A percentile compares a stretch with the other conserved stretches of the same genome.
Evolutionary conservation across 2,329 filamentous ascomycete species (phyloP).

Genomic region (Ramularia collo-cygni): DNA sequence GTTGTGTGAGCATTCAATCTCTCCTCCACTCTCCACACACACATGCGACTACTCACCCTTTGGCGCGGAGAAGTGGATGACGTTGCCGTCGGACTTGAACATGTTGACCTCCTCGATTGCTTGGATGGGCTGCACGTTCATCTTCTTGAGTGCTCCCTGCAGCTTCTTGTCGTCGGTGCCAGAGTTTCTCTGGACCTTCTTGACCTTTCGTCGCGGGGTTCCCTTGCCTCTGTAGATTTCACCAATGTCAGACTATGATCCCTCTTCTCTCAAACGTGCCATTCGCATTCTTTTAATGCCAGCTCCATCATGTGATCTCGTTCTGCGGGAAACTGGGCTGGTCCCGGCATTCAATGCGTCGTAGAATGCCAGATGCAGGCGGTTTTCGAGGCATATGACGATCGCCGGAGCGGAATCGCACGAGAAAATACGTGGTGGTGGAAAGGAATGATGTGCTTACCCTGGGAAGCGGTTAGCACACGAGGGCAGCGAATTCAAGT

Average conservation of each 20-base stretch:
- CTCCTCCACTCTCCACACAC: neutral
- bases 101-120: constrained; percentile 99
- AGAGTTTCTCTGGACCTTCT: constrained; percentile 90
- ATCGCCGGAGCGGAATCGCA: neutral
- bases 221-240: constrained; percentile 74
- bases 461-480: constrained; percentile 26
- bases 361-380: too few relatives aligned
- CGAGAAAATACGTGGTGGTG: neutral
- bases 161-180: constrained; percentile 99
- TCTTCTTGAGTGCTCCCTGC: constrained; percentile 94
- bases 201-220: constrained; percentile 94
- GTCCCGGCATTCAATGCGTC: too few relatives aligned
- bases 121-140: constrained; percentile 99
- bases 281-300: neutral
- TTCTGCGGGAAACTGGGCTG: neutral
- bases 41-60: constrained; percentile 63
- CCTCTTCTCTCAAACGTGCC: constrained; percentile 20
- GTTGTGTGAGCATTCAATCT: too few relatives aligned
- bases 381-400: too few relatives aligned
- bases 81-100: constrained; percentile 99
- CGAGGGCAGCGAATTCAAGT: too few relatives aligned
- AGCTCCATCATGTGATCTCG: neutral
- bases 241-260: constrained; percentile 17
- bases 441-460: constrained; percentile 22
- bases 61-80: constrained; percentile 97